phyloP scores from a whole-genome alignment of 176 grass and related monocot genomes.

The Carex cristatella region DNA sequence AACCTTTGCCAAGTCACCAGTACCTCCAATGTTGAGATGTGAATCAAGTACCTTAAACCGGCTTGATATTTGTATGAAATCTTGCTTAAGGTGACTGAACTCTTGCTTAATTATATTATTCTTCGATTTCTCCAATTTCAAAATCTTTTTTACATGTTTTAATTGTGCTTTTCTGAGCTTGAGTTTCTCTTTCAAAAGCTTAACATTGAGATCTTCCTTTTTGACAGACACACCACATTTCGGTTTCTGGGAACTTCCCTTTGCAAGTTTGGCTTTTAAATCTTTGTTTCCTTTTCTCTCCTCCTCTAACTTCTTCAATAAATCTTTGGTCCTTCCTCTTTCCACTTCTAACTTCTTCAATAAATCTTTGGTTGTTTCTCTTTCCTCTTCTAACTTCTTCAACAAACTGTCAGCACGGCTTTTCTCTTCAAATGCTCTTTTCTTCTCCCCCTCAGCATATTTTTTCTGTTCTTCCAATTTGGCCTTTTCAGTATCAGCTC shows the following conservation, averaged over 20 bases:
- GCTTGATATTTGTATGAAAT: constrained; percentile 50
- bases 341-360: constrained; percentile 58
- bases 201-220: constrained; percentile 38
- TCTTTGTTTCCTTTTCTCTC: constrained; percentile 38
- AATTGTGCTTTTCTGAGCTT: constrained; percentile 80
- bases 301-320: constrained; percentile 62
- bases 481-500: constrained; percentile 44
- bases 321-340: constrained; percentile 29
- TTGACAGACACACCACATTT: constrained; percentile 4
- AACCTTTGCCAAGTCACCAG: constrained; percentile 54
- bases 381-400: constrained; percentile 65
- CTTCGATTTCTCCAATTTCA: constrained; percentile 58
- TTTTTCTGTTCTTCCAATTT: constrained; percentile 54
- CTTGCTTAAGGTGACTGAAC: constrained; percentile 48
- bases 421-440: constrained; percentile 51
- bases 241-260: background rate
- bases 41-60: constrained; percentile 71
- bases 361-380: constrained; percentile 30
- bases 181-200: constrained; percentile 78
- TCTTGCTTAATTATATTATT: constrained; percentile 63
- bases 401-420: constrained; percentile 35
- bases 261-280: constrained; percentile 40
- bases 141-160: constrained; percentile 60
- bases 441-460: constrained; percentile 46
- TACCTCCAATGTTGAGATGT: constrained; percentile 62